Conservation (phyloP, 371 early-diverging fungal genomes). For the Apophysomyces trapeziformis region DNA sequence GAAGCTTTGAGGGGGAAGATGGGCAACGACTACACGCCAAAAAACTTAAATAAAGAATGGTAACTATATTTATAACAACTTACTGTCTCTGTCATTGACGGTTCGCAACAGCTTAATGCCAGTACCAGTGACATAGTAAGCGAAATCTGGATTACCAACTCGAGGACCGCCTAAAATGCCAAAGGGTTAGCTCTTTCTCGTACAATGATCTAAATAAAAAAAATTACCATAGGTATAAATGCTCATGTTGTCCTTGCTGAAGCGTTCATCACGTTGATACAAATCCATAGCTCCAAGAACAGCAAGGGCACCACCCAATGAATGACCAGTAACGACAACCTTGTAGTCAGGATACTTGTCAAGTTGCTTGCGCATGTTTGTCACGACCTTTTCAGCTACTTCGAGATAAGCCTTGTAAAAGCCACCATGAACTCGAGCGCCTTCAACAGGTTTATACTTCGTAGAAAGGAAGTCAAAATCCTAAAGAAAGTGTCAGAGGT, state of each 20-base stretch:
- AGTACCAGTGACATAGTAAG: conserved; percentile 29
- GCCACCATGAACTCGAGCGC: conserved; percentile 30
- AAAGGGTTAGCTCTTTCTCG: background rate
- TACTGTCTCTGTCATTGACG: conserved; percentile 22
- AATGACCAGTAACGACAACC: conserved; percentile 23
- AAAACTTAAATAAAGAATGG: background rate
- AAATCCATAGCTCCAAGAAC: conserved; percentile 29
- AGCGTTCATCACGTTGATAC: conserved; percentile 24
- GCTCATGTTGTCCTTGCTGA: conserved; percentile 17
- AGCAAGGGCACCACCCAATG: conserved; percentile 33
- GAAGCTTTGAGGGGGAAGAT: conserved; percentile 20
- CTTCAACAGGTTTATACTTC: conserved; percentile 23
- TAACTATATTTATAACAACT: background rate
- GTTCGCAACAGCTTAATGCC: conserved; percentile 23
- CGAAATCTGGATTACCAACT: conserved; percentile 32
- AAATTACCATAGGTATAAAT: conserved; percentile 27
- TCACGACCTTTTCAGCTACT: conserved; percentile 9
- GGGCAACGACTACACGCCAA: conserved; percentile 20
- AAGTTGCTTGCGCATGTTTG: conserved; percentile 19
- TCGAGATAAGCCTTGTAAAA: conserved; percentile 20
- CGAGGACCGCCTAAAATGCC: conserved; percentile 26
- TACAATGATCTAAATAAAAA: background rate
- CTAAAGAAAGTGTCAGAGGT: background rate
- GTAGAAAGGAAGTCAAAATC: conserved; percentile 13
- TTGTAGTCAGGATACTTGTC: conserved; percentile 18